phyloP scores from a whole-genome alignment of 2,329 filamentous ascomycete species.

The Canariomyces notabilis region DNA sequence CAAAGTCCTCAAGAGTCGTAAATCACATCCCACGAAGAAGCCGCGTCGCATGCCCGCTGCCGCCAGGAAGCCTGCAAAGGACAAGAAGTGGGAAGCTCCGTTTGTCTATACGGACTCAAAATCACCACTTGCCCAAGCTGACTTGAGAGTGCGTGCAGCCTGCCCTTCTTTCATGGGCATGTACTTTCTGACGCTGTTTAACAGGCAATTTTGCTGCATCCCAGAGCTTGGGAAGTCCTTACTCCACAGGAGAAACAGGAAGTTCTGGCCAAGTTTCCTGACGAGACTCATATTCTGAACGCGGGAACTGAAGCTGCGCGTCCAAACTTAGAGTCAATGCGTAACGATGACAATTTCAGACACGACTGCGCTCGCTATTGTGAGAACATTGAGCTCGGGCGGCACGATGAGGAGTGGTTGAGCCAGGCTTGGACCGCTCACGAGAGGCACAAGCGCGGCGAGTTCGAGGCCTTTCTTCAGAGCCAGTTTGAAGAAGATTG shows the following conservation, averaged over 20 bases:
- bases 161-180: not conserved
- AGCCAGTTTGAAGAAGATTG: conserved; percentile 45
- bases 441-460: conserved; percentile 41
- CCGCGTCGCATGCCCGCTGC: conserved; percentile 8
- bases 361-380: conserved; percentile 39
- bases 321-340: conserved; percentile 33
- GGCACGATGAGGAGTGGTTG: conserved; percentile 51
- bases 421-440: conserved; percentile 48
- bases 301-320: conserved; percentile 30
- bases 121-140: conserved; percentile 33
- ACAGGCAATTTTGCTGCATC: conserved; percentile 35
- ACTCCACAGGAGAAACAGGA: conserved; percentile 29
- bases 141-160: conserved; percentile 15
- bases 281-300: conserved; percentile 29
- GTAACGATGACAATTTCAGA: conserved; percentile 40
- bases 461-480: conserved; percentile 45
- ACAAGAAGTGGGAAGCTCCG: conserved; percentile 27
- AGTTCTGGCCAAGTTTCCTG: conserved; percentile 36
- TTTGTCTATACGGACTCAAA: conserved; percentile 33
- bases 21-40: conserved; percentile 15
- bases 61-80: conserved; percentile 23
- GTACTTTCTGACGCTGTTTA: conserved; percentile 4
- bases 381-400: conserved; percentile 42
- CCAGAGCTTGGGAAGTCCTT: conserved; percentile 36
- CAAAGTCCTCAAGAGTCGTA: conserved; percentile 3